phyloP scores from a whole-genome alignment of 192 early-diverging fungal species.

The Coemansia sp. region DNA sequence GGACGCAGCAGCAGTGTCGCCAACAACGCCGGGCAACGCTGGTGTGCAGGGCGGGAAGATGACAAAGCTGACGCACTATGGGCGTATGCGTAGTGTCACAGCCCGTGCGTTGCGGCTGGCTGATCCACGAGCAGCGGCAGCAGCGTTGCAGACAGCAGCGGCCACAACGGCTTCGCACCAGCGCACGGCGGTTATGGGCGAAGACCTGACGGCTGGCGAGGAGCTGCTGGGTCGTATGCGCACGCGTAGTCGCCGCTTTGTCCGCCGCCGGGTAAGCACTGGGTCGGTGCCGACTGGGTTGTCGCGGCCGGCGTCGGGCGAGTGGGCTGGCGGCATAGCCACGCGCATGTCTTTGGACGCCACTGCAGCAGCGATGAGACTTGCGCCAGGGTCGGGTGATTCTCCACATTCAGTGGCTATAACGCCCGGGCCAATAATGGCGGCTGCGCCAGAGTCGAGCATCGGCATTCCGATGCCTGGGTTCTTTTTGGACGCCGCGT shows the following conservation, averaged over 20 bases:
- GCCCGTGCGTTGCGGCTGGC: conserved; percentile 52
- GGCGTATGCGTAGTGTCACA: conserved; percentile 52
- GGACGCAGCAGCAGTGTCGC: neutral
- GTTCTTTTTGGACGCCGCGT: conserved; percentile 48
- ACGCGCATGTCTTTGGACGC: neutral
- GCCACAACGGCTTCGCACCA: conserved; percentile 10
- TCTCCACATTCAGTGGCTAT: neutral
- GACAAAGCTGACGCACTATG: conserved; percentile 58
- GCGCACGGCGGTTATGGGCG: conserved; percentile 7
- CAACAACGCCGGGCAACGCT: neutral
- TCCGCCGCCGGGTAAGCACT: conserved; percentile 18
- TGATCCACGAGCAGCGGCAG: conserved; percentile 32
- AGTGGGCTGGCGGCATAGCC: conserved; percentile 10
- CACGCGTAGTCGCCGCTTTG: neutral
- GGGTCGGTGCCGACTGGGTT: conserved; percentile 32
- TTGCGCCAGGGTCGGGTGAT: neutral
- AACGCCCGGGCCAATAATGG: neutral
- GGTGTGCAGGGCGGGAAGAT: conserved; percentile 42
- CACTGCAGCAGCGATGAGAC: neutral
- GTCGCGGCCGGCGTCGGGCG: conserved; percentile 33
- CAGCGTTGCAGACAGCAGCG: conserved; percentile 13
- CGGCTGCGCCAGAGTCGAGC: conserved; percentile 21
- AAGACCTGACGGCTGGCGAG: conserved; percentile 21
- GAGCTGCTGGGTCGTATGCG: neutral
- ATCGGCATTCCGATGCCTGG: conserved; percentile 56